A percentile compares a stretch with the other conserved stretches of the same genome.
These are phyloP conservation scores for Selaginella moellendorffii DNA, from an alignment of 75 land plant species.

Conservation along the genomic window DNA sequence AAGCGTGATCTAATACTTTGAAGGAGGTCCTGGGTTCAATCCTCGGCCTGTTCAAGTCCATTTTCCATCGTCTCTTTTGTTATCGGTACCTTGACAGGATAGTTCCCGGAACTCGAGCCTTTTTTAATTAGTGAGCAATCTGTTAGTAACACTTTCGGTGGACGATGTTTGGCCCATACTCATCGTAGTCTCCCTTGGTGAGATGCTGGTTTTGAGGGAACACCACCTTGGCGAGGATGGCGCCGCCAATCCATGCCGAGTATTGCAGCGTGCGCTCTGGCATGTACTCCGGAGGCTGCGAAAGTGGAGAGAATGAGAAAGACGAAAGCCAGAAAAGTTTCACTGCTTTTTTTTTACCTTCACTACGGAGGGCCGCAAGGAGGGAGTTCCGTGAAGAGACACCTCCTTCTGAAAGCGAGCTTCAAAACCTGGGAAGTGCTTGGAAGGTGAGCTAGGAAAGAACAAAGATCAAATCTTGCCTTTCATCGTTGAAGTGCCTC, in stretches of 20 bases:
- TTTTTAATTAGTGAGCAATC: too few relatives aligned
- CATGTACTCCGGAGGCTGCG: slow-evolving; percentile 99
- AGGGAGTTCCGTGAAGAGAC: slow-evolving; percentile 47
- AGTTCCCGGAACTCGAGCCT: too few relatives aligned
- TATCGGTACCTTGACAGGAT: too few relatives aligned
- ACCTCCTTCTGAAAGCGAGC: slow-evolving; percentile 96
- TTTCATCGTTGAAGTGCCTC: slow-evolving; percentile 76
- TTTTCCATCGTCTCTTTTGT: too few relatives aligned
- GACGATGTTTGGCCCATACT: slow-evolving; percentile 78
- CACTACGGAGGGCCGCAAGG: slow-evolving; percentile 71
- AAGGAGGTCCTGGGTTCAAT: too few relatives aligned
- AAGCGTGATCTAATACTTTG: too few relatives aligned
- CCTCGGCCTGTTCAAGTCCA: too few relatives aligned
- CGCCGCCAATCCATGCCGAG: slow-evolving; percentile 99
- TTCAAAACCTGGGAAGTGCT: slow-evolving; percentile 56
- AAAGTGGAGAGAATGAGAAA: not conserved
- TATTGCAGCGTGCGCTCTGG: slow-evolving; percentile 71
- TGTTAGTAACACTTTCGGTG: slow-evolving; percentile 83
- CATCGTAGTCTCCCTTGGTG: slow-evolving; percentile 94
- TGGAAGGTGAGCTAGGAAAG: slow-evolving; percentile 65
- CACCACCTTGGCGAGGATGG: slow-evolving; percentile 94
- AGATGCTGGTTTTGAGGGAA: slow-evolving; percentile 98
- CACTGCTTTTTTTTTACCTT: slow-evolving; percentile 35
- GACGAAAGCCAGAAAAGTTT: slow-evolving; percentile 1
- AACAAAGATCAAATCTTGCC: slow-evolving; percentile 46